Percentiles rank a stretch among this genome's conserved stretches.
Evolutionary conservation across 805 yeast genomes (phyloP).

Genomic region (Starmerella asiatica): DNA sequence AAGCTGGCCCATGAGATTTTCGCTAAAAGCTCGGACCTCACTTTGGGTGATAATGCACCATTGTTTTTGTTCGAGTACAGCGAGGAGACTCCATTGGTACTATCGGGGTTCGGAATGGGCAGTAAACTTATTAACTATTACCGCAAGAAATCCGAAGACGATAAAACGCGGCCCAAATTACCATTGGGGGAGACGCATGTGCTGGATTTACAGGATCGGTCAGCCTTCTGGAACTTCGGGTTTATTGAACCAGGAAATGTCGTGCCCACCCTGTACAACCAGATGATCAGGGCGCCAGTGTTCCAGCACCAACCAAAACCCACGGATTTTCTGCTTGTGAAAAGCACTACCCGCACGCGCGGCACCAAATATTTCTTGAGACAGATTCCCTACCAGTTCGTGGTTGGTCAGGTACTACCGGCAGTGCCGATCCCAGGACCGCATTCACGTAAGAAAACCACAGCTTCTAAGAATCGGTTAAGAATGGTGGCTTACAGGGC

Average conservation of each 20-base stretch:
- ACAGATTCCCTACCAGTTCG: slow-evolving; percentile 55
- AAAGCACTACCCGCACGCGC: slow-evolving; percentile 58
- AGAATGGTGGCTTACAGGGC: slow-evolving; percentile 89
- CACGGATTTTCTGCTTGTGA: slow-evolving; percentile 71
- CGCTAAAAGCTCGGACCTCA: slow-evolving; percentile 55
- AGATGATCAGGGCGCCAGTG: slow-evolving; percentile 83
- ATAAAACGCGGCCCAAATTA: slow-evolving; percentile 71
- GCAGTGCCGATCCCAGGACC: slow-evolving; percentile 96
- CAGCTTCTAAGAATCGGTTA: slow-evolving; percentile 77
- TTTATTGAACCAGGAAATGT: slow-evolving; percentile 88
- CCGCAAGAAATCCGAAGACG: slow-evolving; percentile 69
- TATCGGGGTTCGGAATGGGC: slow-evolving; percentile 92
- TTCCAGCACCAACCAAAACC: slow-evolving; percentile 66
- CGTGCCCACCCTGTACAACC: slow-evolving; percentile 86
- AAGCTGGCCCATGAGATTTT: slow-evolving; percentile 66
- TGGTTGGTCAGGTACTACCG: slow-evolving; percentile 87
- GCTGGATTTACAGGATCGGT: slow-evolving; percentile 86
- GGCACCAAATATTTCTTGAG: slow-evolving; percentile 59
- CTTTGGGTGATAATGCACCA: slow-evolving; percentile 70
- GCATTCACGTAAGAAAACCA: slow-evolving; percentile 87
- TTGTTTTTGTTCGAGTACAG: slow-evolving; percentile 74
- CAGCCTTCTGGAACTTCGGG: slow-evolving; percentile 98
- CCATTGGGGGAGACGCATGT: slow-evolving; percentile 91
- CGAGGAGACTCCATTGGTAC: slow-evolving; percentile 71
- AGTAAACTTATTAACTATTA: slow-evolving; percentile 85